phyloP scores from a whole-genome alignment of 805 yeast species.

The Lipomyces japonicus region DNA sequence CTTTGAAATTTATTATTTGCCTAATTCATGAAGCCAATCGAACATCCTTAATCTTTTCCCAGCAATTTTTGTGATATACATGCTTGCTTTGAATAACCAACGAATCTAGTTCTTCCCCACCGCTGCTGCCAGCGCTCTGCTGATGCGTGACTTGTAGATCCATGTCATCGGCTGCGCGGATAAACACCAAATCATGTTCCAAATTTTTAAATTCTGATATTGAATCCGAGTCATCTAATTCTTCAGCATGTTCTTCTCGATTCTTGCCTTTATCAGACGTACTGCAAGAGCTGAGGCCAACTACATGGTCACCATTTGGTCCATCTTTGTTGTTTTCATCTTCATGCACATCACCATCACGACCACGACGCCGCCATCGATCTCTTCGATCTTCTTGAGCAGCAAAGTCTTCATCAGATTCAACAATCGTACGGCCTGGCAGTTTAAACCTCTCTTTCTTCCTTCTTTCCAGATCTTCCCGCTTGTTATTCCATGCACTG shows the following conservation, averaged over 20 bases:
- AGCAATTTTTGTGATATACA: conserved; percentile 26
- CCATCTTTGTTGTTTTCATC: too few relatives aligned
- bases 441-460: conserved; percentile 4
- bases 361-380: background rate
- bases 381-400: background rate
- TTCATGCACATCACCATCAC: too few relatives aligned
- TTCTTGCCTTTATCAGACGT: background rate
- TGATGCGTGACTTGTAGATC: background rate
- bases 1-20: too few relatives aligned
- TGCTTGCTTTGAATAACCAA: conserved; percentile 29
- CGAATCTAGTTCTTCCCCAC: conserved; percentile 17
- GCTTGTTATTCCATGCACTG: conserved; percentile 26
- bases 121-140: background rate
- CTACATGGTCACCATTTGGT: too few relatives aligned
- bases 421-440: background rate
- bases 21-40: too few relatives aligned
- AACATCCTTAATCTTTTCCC: conserved; percentile 19
- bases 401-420: conserved; percentile 1
- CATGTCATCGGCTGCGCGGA: background rate
- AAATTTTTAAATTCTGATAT: background rate
- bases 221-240: background rate
- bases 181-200: background rate
- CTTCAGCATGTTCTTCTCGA: background rate
- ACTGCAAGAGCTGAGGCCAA: background rate
- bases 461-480: conserved; percentile 5